Evolutionary conservation across 768 basidiomycete genomes (phyloP), one percentile per base, ranked within the genome.

Genomic region (Suillus occidentalis): DNA sequence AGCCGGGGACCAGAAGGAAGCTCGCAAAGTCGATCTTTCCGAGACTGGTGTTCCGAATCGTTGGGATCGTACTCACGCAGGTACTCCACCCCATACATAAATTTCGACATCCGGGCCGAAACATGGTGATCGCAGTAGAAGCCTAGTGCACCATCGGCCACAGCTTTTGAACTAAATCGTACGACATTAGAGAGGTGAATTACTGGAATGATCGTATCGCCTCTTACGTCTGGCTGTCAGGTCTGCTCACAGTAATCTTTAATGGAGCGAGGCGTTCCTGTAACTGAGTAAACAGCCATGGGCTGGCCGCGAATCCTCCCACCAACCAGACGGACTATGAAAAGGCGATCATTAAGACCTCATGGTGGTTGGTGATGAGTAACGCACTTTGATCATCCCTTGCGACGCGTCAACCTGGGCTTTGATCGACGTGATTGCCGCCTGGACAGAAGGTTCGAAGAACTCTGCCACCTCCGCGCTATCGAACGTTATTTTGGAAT

Each of bases 121-220:
- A 94, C 92, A 69, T 92, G 88, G 66, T 92, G 92, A 70, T 92
- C 91, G 68, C 89, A 90, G 75, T 91, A 92, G 75, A 92, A 94
- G 36, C 90, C 90, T 67, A 93, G 85, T 2, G 91, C 90, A 31
- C 92, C 91, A 67, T 94, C 90, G 37, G 92, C 90, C 8, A 92
- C 91, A 4, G 92, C 91, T 75, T 94, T 94, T 20, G 92, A 92
- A 16, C 91, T 92, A 68, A n/a, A 69, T 63, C 13, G 22, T 60
- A 34, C 63, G 61, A 18, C 12, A 61, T 66, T 31, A 69, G 59
- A 43, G 47, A 34, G 56, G 64, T 50, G 62, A 52, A 45, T 43
- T 34, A 66, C 43, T 36, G 45, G 9, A 43, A 56, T 45, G 65
- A 60, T 62, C 62, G 55, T 64, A 25, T 28, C 53, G 42, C 22